Percentiles rank a stretch among this genome's conserved stretches.
These are phyloP conservation scores for Paraconiothyrium brasiliense DNA, from an alignment of 2,329 filamentous ascomycete genomes.

Conservation along the genomic window DNA sequence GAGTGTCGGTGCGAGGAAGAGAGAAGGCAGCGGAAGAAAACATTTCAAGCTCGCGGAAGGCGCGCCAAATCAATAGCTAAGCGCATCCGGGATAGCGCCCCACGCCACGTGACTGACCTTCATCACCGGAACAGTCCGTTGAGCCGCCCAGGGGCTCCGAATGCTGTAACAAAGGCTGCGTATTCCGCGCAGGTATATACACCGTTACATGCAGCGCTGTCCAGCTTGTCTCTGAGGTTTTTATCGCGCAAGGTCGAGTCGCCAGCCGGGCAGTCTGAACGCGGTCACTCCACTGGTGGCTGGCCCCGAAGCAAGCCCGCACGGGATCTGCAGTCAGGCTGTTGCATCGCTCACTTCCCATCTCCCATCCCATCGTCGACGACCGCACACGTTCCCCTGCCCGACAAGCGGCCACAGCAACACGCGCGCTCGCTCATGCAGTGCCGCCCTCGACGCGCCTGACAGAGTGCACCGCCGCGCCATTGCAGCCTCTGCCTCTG, in stretches of 20 bases:
- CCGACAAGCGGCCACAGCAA: slow-evolving; percentile 35
- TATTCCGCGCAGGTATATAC: not conserved
- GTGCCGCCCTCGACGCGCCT: slow-evolving; percentile 36
- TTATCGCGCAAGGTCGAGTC: slow-evolving; percentile 1
- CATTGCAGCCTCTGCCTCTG: slow-evolving; percentile 34
- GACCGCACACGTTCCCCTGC: slow-evolving; percentile 37
- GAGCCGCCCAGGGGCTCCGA: slow-evolving; percentile 3
- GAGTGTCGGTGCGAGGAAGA: slow-evolving; percentile 9
- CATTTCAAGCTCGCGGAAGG: not conserved
- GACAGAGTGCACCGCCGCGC: slow-evolving; percentile 33
- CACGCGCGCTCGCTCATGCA: slow-evolving; percentile 37
- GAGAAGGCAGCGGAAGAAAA: slow-evolving; percentile 2
- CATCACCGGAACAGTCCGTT: slow-evolving; percentile 10
- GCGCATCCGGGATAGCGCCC: not conserved
- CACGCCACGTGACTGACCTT: slow-evolving; percentile 1
- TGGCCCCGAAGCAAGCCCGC: slow-evolving; percentile 4
- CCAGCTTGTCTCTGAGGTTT: not conserved
- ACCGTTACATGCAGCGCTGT: not conserved
- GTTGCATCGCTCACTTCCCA: slow-evolving; percentile 20
- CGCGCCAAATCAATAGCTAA: not conserved
- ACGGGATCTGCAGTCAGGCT: slow-evolving; percentile 10
- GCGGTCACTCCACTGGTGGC: not conserved
- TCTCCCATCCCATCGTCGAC: slow-evolving; percentile 38
- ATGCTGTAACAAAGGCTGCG: not conserved
- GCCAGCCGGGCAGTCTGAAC: not conserved